Percentiles rank a stretch among this genome's conserved stretches.
Conservation (phyloP, 2,329 filamentous ascomycete genomes). For the Fusarium algeriense region DNA sequence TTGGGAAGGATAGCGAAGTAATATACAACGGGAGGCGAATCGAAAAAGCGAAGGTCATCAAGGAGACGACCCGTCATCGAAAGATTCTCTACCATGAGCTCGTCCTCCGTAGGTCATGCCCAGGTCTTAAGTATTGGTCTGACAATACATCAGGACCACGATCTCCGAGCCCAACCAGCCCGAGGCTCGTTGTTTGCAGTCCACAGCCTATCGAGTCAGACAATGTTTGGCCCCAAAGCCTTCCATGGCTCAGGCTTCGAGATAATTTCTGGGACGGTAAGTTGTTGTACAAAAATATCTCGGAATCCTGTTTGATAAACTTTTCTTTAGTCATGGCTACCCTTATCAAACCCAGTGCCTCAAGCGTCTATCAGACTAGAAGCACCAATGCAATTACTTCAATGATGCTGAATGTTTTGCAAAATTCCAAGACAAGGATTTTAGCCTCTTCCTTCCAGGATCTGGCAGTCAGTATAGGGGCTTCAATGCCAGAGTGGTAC, state of each 20-base stretch:
- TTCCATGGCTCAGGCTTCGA: neutral
- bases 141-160: neutral
- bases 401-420: neutral
- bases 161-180: neutral
- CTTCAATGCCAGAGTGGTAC: neutral
- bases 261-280: neutral
- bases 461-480: neutral
- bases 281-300: no score
- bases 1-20: neutral
- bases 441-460: neutral
- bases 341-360: neutral
- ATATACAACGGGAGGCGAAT: neutral
- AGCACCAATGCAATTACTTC: neutral
- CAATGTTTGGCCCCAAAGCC: neutral
- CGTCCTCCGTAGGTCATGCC: neutral
- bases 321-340: neutral
- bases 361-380: neutral
- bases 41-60: neutral
- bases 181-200: neutral
- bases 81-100: neutral
- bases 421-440: neutral
- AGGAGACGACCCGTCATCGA: neutral
- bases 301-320: no score
- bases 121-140: accelerated
- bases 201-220: neutral